Base-by-base conservation (phyloP, 192 early-diverging fungal genomes). In the Backusella tuberculispora region DNA sequence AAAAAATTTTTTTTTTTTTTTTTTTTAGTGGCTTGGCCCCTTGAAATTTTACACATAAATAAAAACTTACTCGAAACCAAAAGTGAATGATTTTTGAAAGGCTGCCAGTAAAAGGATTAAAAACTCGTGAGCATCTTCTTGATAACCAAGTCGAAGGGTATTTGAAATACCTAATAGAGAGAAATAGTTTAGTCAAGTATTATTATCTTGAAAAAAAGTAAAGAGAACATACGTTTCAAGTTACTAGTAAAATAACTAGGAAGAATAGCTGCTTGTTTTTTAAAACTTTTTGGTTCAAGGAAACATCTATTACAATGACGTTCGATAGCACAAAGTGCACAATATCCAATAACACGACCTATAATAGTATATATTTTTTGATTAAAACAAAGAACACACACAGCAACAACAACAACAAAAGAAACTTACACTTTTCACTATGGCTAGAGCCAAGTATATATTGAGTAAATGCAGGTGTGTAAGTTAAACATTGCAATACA, bases 91-190 rank as follows among this genome's bases (percentile, higher is more conserved):
- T 72, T 91, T 90, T 78, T 94, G 91, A 48, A 92, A 85, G 26
- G 88, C 83, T 44, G 92, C 90, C n/a, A 94, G 69, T 21, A 94
- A 77, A 42, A 85, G 80, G 37, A 92, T 83, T 40, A 95, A 83
- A 74, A 96, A 96, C 80, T 97, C 96, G 75, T 97, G 95, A 10
- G 96, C 88, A 72, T 97, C 96, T 69, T 96, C 96, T 78, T 97
- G 96, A 21, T 92, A 81, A 12, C 94, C 94, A 5, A 92, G 74
- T 17, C 89, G 83, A 80, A 97, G 88, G 47, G 92, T 90, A 74
- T 89, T 91, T 48, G 92, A 92, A 17, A 97, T 88, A 66, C 84
- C 85, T 87, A 78, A 12, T 3, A 34, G 53, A 12, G 48, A 64
- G 70, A 63, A 40, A 48, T 7, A 42, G 19, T 73, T 37, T 50